A percentile compares a stretch with the other conserved stretches of the same genome.
Evolutionary conservation across 1,284 basidiomycete species (phyloP).

Genomic region (Trichosporon sp.): DNA sequence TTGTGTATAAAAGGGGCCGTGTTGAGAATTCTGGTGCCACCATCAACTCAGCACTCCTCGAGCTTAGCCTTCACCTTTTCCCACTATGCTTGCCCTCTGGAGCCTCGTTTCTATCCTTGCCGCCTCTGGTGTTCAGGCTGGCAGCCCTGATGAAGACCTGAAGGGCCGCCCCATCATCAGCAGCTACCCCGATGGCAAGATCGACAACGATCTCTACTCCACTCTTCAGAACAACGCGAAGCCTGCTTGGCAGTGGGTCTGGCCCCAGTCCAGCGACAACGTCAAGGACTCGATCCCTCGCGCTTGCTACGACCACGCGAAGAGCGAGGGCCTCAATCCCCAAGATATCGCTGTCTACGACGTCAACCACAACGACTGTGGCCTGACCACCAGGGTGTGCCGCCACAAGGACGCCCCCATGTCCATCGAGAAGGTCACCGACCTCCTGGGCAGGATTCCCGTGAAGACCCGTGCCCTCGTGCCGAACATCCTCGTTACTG

Average conservation of each 20-base stretch:
- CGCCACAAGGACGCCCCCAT: neutral
- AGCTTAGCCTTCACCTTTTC: neutral
- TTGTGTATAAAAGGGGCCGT: too few species aligned
- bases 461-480: neutral
- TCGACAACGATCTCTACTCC: neutral
- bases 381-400: neutral
- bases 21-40: neutral
- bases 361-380: neutral
- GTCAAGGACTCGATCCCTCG: neutral
- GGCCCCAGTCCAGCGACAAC: neutral
- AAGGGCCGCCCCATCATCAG: neutral
- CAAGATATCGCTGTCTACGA: neutral
- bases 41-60: neutral
- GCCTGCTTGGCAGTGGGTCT: neutral
- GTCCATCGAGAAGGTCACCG: neutral
- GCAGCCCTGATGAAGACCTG: neutral
- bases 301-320: neutral
- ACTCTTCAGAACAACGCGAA: neutral
- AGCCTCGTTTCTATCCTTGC: neutral
- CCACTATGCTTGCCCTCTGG: neutral
- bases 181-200: neutral
- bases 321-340: neutral
- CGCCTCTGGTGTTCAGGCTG: too few species aligned
- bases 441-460: neutral
- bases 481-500: neutral